These are phyloP conservation scores for Populus deltoides DNA, from an alignment of 345 rosid genomes.

Conservation along the genomic window DNA sequence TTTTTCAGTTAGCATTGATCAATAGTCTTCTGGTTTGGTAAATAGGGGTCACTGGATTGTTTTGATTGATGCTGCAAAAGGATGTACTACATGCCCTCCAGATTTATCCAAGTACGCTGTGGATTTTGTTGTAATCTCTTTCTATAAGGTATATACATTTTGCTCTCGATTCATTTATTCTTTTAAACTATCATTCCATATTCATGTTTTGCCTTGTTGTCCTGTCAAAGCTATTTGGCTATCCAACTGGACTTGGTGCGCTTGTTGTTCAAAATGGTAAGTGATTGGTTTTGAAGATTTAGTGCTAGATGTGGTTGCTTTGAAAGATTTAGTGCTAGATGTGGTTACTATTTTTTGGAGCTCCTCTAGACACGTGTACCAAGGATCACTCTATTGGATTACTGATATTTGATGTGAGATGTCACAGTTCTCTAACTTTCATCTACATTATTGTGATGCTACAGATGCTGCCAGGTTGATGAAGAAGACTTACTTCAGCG, in stretches of 20 bases:
- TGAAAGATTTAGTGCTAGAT: neutral
- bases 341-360: neutral
- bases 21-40: neutral
- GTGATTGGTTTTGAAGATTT: slow-evolving; percentile 20
- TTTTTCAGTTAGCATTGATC: neutral
- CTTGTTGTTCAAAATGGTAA: slow-evolving; percentile 78
- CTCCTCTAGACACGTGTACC: neutral
- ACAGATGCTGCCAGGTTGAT: slow-evolving; percentile 86
- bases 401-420: neutral
- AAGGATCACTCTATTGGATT: neutral
- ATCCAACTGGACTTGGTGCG: slow-evolving; percentile 99
- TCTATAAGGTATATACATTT: slow-evolving; percentile 50
- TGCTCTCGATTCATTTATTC: neutral
- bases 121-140: slow-evolving; percentile 86
- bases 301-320: too few relatives aligned
- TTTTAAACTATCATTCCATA: neutral
- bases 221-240: slow-evolving; percentile 76
- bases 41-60: slow-evolving; percentile 72
- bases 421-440: slow-evolving; percentile 1
- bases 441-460: slow-evolving; percentile 12
- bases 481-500: slow-evolving; percentile 84
- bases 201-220: slow-evolving; percentile 22
- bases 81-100: slow-evolving; percentile 74
- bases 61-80: slow-evolving; percentile 91
- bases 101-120: slow-evolving; percentile 77